Conservation (phyloP, 2,329 filamentous ascomycete genomes). For the Hymenoscyphus albidus region DNA sequence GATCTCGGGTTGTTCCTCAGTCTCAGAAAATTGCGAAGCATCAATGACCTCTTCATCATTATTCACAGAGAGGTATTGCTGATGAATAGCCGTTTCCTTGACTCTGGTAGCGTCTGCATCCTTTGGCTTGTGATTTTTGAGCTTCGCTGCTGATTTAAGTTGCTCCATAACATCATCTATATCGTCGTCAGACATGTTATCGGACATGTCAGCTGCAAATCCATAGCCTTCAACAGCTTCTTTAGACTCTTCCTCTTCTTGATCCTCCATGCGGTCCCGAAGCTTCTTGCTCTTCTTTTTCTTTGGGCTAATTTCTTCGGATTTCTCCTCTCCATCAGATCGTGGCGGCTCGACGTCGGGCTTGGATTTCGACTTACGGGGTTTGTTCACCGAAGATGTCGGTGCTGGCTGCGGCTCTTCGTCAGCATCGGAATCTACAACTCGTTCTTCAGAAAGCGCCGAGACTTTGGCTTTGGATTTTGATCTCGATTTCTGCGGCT, state of each 20-base stretch:
- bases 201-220: neutral
- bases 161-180: neutral
- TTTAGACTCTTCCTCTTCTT: constrained; percentile 10
- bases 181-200: neutral
- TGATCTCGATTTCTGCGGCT: neutral
- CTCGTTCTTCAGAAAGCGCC: neutral
- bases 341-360: neutral
- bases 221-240: neutral
- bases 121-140: neutral
- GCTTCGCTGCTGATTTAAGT: neutral
- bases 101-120: neutral
- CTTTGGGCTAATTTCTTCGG: neutral
- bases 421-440: neutral
- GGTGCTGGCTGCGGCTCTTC: neutral
- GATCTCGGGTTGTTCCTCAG: neutral
- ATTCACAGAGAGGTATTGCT: neutral
- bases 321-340: neutral
- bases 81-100: neutral
- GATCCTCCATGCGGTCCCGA: constrained; percentile 17
- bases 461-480: constrained; percentile 4
- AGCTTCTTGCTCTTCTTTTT: constrained; percentile 14
- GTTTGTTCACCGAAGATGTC: neutral
- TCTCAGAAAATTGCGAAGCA: constrained; percentile 3
- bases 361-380: constrained; percentile 1
- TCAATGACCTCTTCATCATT: neutral